Evolutionary conservation across 169 alveolate species (phyloP), one percentile per base, ranked within the genome.

Genomic region (Plasmodium relictum): DNA sequence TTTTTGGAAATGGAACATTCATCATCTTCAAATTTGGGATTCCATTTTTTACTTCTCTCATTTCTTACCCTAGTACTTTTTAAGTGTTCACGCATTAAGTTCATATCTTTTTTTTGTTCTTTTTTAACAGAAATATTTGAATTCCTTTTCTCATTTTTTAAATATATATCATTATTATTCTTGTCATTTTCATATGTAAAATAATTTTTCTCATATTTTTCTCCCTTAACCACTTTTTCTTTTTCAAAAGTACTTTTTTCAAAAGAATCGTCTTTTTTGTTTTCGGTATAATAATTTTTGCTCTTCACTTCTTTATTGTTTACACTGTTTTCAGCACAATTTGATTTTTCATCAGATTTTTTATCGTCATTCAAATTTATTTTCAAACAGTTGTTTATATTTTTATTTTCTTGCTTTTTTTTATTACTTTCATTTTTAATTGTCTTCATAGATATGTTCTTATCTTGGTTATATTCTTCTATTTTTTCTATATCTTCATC

Each of bases 31-130:
- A 0, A 16, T 14, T 45, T 24, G 37, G 31, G 31, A 58, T 59
- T 73, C 59, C 22, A 31, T 56, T 73, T 73, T 59, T 73, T 73
- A 22, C 58, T 31, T 59, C 26, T 58, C 24, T 59, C 63, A 12
- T 54, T 73, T 63, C 58, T 73, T 72, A 73, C 24, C 37, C 73
- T 73, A 45, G 66, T 66, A 50, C 83, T 71, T 71, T 68, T 71
- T 59, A 71, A 26, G 16, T 63, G 45, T 44, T 45, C 68, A 66
- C 22, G 2, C 48, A 62, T 1, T 16, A 24, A 22, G 9, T 41
- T 22, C 18, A 6, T 22, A 39, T 41, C 37, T 14, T 16, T 18
- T 10, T 71, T 31, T 48, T 71, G 61, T 71, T 45, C 83, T 58
- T 71, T 31, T 41, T 71, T 71, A 6, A 16, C 66, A 52, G 24